Base-by-base conservation (phyloP, 495 filamentous ascomycete genomes). In the Rostrohypoxylon terebratum region DNA sequence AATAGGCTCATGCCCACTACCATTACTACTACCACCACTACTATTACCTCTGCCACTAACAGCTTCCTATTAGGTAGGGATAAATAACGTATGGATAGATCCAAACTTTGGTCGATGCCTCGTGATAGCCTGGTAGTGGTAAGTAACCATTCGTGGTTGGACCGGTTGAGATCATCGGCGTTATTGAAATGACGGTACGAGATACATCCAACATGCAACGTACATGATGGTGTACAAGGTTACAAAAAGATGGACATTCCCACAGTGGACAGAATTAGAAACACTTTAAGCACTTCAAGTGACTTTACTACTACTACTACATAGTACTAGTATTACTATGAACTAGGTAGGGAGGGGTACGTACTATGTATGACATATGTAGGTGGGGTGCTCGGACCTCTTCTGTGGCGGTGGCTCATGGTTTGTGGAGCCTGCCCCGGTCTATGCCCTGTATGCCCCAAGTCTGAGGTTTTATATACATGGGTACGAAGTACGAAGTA, bases 321-420 rank as follows among this genome's bases (percentile, higher is more conserved):
- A n/a, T n/a, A n/a, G n/a, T n/a, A n/a, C n/a, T n/a, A n/a, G n/a
- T n/a, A n/a, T n/a, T n/a, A n/a, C n/a, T n/a, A n/a, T n/a, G n/a
- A n/a, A n/a, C n/a, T n/a, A 28, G 28, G 28, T 28, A 28, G 28
- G 28, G 28, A n/a, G n/a, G n/a, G n/a, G n/a, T n/a, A n/a, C n/a
- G n/a, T n/a, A n/a, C n/a, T n/a, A n/a, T n/a, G n/a, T n/a, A n/a
- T n/a, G n/a, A n/a, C n/a, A n/a, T n/a, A n/a, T n/a, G 28, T 28
- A 28, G 28, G 28, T 28, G 28, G 9, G 20, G 54, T 42, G 65
- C 59, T 73, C 59, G 65, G 70, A 68, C 70, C 65, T 34, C 42
- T 38, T 63, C 16, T 74, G 71, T 74, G 71, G 71, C 71, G 11
- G 71, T 74, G 71, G 71, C 71, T 66, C 66, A 69, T 65, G 8